Percentiles rank a stretch among this genome's conserved stretches.
Conservation (phyloP, 345 rosid species). For the Dipteronia sinensis region DNA sequence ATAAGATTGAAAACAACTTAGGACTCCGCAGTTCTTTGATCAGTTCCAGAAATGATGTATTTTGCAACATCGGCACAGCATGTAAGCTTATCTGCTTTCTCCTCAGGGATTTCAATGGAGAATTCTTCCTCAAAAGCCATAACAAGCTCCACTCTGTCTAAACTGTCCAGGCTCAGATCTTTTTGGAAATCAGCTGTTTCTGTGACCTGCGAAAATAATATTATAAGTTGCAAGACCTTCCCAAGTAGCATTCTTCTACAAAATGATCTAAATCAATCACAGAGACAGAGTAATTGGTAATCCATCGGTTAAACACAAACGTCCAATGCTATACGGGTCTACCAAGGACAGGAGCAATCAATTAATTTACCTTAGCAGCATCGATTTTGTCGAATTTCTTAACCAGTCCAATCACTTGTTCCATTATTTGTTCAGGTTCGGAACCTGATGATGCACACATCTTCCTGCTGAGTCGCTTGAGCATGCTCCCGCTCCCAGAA, state of each 20-base stretch:
- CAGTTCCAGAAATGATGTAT: slow-evolving; percentile 44
- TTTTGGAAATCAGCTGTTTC: slow-evolving; percentile 65
- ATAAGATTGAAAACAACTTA: slow-evolving; percentile 11
- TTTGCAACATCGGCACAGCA: slow-evolving; percentile 67
- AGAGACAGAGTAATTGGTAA: background rate
- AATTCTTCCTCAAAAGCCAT: slow-evolving; percentile 75
- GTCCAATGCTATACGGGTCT: background rate
- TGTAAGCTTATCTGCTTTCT: slow-evolving; percentile 56
- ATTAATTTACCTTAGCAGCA: slow-evolving; percentile 45
- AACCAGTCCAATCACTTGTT: slow-evolving; percentile 48
- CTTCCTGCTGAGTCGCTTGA: slow-evolving; percentile 27
- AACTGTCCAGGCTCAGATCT: slow-evolving; percentile 61
- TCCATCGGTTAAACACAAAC: background rate
- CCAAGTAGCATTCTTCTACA: background rate
- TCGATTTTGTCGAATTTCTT: slow-evolving; percentile 61
- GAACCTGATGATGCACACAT: slow-evolving; percentile 32
- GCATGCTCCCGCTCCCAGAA: slow-evolving; percentile 21
- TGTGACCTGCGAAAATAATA: slow-evolving; percentile 40
- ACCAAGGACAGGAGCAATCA: background rate
- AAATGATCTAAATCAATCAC: background rate
- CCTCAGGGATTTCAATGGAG: slow-evolving; percentile 64
- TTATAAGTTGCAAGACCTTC: background rate
- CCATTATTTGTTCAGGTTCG: slow-evolving; percentile 41
- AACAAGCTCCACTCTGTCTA: slow-evolving; percentile 70
- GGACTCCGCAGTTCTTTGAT: slow-evolving; percentile 20